Conservation (phyloP, 352 stramenopile genomes). For the Globisporangium acanthophoron region DNA sequence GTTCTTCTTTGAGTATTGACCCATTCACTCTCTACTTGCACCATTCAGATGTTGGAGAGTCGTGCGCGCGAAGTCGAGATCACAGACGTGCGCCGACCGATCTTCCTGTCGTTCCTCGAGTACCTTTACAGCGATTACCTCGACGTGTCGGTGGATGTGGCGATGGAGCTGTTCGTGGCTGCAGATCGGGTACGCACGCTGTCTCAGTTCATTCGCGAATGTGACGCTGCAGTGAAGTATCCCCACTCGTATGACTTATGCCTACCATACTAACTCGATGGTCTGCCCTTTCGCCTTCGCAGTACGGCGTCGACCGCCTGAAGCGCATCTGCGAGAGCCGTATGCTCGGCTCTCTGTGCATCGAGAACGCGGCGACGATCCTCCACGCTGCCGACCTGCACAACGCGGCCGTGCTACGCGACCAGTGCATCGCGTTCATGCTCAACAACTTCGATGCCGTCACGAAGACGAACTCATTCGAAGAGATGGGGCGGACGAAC, state of each 20-base stretch:
- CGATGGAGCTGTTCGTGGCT: constrained; percentile 93
- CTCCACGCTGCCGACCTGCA: constrained; percentile 96
- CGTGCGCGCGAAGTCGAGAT: constrained; percentile 88
- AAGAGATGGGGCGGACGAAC: constrained; percentile 98
- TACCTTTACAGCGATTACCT: constrained; percentile 96
- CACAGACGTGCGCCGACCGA: constrained; percentile 85
- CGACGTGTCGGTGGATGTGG: constrained; percentile 87
- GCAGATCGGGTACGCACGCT: constrained; percentile 63
- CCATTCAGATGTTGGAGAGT: constrained; percentile 86
- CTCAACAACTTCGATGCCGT: constrained; percentile 97
- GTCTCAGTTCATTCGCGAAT: no score
- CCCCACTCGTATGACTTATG: not conserved
- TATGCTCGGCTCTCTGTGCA: constrained; percentile 93
- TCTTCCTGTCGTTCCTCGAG: constrained; percentile 94
- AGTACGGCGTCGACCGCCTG: constrained; percentile 84
- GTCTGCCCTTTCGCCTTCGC: not conserved
- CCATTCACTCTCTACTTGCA: not conserved
- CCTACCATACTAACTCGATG: not conserved
- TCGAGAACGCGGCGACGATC: constrained; percentile 95
- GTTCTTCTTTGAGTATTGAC: not conserved
- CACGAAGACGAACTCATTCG: constrained; percentile 95
- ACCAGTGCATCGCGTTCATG: constrained; percentile 96
- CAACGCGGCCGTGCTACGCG: constrained; percentile 89
- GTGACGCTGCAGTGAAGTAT: not conserved
- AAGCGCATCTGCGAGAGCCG: constrained; percentile 95